phyloP scores from a whole-genome alignment of 768 basidiomycete species.

The Phallus indusiatus region DNA sequence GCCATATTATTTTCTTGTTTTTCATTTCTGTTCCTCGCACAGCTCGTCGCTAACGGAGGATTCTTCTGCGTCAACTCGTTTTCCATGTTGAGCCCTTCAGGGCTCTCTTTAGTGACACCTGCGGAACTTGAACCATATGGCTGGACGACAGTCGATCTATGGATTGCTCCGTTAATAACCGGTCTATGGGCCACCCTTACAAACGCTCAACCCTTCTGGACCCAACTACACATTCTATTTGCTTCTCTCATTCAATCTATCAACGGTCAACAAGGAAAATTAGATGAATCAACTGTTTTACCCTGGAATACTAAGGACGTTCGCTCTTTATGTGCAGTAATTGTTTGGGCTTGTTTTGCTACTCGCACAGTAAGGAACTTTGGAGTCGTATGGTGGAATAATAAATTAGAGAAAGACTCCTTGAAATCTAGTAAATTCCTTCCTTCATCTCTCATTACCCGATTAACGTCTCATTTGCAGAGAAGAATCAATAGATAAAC shows the following conservation, averaged over 20 bases:
- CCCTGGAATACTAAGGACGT: conserved; percentile 49
- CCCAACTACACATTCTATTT: conserved; percentile 11
- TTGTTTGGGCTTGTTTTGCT: conserved; percentile 54
- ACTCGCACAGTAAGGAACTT: conserved; percentile 61
- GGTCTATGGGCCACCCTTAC: conserved; percentile 75
- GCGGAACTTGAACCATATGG: conserved; percentile 73
- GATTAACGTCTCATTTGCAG: neutral
- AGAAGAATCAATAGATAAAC: neutral
- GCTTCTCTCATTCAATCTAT: conserved; percentile 9
- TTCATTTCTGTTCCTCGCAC: neutral
- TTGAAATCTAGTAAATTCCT: conserved; percentile 11
- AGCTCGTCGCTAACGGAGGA: conserved; percentile 70
- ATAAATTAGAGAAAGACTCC: conserved; percentile 4
- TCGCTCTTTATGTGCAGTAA: conserved; percentile 58
- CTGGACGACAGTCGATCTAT: conserved; percentile 79
- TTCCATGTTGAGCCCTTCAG: conserved; percentile 65
- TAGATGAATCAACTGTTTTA: conserved; percentile 48
- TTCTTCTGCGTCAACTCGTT: conserved; percentile 72
- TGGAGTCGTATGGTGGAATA: conserved; percentile 16
- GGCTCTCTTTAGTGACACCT: conserved; percentile 63
- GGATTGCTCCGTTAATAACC: conserved; percentile 75
- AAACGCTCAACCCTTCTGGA: conserved; percentile 74
- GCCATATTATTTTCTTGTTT: neutral
- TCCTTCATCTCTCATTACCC: neutral
- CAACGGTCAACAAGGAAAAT: conserved; percentile 10